Evolutionary conservation across 129 eudicot species (phyloP), one percentile per base, ranked within the genome.

Genomic region (Lonicera japonica): DNA sequence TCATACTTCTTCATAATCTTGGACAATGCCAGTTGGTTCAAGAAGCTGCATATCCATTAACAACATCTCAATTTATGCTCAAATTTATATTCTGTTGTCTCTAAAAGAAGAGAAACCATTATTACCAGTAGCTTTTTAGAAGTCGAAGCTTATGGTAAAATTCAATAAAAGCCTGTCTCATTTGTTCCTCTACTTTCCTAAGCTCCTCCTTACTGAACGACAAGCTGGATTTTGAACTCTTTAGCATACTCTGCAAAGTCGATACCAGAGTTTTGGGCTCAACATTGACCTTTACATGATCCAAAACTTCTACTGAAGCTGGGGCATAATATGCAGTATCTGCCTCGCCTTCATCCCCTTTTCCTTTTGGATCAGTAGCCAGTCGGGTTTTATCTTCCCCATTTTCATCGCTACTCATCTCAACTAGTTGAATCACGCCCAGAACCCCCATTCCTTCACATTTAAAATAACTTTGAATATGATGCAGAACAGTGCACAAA

Each of bases 1-100:
- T 82, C 89, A 22, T 86, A 86, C 61, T 86, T 86, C 83, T 86
- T 86, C 95, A 86, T 63, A 70, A 86, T 86, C 79, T 82, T 86
- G 53, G 86, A 79, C 73, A 82, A 70, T 46, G 95, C 95, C 75
- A 82, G 61, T 61, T 63, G 77, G 57, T 86, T 86, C 79, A 78
- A 64, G 76, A 79, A 85, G 60, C 94, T 82, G 73, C 5, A 73
- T 9, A 66, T 9, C 64, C 24, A n/a, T 1, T 3, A 53, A 34
- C 40, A 12, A 15, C 11, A n/a, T 1, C 5, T 6, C 47, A 8
- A 34, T 4, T n/a, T 25, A 14, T 15, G 34, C 17, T 16, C 4
- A 59, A 5, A 5, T 8, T 8, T 0, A 6, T 11, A 8, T 5
- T 16, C n/a, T 25, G 17, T 9, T 2, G n/a, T 8, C 6, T n/a